Conservation (phyloP, 179 eudicot species). For the Heliamphora pulchella region DNA sequence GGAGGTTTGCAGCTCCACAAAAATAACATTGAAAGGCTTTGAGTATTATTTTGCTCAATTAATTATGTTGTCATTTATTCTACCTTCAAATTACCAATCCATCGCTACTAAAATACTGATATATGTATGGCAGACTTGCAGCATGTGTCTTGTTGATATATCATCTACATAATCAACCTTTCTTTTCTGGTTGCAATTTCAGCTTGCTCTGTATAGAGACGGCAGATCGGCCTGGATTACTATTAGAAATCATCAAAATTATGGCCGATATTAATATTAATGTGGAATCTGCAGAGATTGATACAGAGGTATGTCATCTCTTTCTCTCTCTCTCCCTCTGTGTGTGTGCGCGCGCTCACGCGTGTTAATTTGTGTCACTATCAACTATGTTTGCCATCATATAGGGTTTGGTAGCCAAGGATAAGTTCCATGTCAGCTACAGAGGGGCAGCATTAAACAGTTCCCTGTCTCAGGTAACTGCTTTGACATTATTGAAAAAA, state of each 20-base stretch:
- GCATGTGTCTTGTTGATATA: background rate
- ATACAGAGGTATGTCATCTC: conserved; percentile 61
- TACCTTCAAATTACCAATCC: background rate
- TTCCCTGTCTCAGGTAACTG: conserved; percentile 75
- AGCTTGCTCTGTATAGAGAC: conserved; percentile 91
- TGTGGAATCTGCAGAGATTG: conserved; percentile 96
- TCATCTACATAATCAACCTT: background rate
- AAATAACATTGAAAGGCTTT: background rate
- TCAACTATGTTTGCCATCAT: conserved; percentile 9
- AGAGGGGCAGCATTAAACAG: conserved; percentile 77
- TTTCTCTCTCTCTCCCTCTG: conserved; percentile 15
- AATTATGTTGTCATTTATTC: background rate
- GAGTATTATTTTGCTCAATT: background rate
- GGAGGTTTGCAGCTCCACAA: conserved; percentile 48
- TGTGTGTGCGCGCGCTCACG: background rate
- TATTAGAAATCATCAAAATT: conserved; percentile 74
- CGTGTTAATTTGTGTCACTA: background rate
- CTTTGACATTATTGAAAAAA: background rate
- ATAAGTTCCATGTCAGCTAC: conserved; percentile 93
- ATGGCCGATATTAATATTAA: conserved; percentile 70
- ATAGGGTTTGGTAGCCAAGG: conserved; percentile 95
- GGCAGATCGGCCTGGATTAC: conserved; percentile 85
- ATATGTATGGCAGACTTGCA: background rate
- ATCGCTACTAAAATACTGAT: background rate
- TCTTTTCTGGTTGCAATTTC: conserved; percentile 20